These are phyloP conservation scores for Suhomyces coccinellae DNA, from an alignment of 1,139 yeast genomes.

Conservation along the genomic window DNA sequence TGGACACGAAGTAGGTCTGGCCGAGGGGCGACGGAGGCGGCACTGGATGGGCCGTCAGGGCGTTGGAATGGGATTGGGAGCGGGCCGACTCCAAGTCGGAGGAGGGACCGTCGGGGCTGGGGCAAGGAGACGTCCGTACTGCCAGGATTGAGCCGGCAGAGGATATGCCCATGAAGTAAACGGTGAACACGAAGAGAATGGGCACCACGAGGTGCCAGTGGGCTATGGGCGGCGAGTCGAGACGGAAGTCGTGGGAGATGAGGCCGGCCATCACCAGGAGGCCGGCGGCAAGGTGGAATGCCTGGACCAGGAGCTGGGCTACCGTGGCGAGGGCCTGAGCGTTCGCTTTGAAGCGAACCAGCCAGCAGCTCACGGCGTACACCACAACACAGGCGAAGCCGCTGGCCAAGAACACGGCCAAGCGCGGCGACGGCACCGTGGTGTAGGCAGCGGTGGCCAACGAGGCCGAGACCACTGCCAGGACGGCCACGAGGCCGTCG, in stretches of 20 bases:
- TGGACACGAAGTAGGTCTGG: constrained; percentile 1
- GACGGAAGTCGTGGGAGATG: constrained; percentile 10
- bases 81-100: constrained; percentile 4
- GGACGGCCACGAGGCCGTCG: constrained; percentile 6
- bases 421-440: background rate
- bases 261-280: constrained; percentile 20
- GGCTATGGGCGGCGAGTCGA: background rate
- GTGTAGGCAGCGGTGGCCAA: constrained; percentile 6
- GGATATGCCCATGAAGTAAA: constrained; percentile 10
- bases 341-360: background rate
- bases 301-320: constrained; percentile 1
- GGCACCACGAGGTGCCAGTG: constrained; percentile 14
- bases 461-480: constrained; percentile 5
- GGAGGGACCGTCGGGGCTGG: background rate
- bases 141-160: background rate
- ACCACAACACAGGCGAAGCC: constrained; percentile 4
- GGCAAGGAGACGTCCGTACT: background rate
- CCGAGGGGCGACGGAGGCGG: background rate
- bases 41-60: background rate
- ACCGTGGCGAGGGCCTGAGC: background rate
- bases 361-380: background rate
- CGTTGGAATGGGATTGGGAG: background rate
- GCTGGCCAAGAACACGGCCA: constrained; percentile 8
- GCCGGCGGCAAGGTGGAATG: constrained; percentile 22
- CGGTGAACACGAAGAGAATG: constrained; percentile 13